Base-by-base conservation (phyloP, 371 early-diverging fungal species). In the Catenaria anguillulae region DNA sequence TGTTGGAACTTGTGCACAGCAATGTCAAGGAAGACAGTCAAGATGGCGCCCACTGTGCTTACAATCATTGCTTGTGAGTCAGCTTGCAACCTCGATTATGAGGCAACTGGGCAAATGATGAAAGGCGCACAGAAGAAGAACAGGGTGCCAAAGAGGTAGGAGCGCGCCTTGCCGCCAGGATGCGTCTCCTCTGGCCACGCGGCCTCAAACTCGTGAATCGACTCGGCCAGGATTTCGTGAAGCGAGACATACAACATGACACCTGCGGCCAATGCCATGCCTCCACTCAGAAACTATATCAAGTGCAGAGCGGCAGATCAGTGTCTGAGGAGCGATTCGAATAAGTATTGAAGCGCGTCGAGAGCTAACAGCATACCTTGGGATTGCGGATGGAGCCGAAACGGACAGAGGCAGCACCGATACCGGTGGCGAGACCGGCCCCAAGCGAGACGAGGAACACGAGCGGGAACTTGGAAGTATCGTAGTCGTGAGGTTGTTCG, bases 211-310 rank as follows among this genome's bases (percentile, higher is more conserved):
- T 21, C 21, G 46, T 8, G 8, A 5, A 23, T 23, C n/a, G 46
- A 46, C 8, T 52, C 50, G 40, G 13, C 31, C 21, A 35, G 55
- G 35, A 65, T 63, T n/a, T 65, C 65, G 5, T 55, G 29, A 2
- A 65, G 45, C 3, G 64, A 63, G 23, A 65, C 58, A 36, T 54
- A 64, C 3, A 63, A 12, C 65, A 65, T 65, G 31, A 65, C 65
- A 33, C 65, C 65, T 2, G 64, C 65, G 12, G 64, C 40, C 13
- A 65, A 21, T 15, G 65, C 56, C 46, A 65, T 46, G 23, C 46
- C 46, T 10, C 8, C n/a, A 10, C n/a, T 24, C n/a, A 46, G 46
- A n/a, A n/a, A n/a, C n/a, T n/a, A n/a, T n/a, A n/a, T n/a, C n/a
- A n/a, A n/a, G n/a, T n/a, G n/a, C n/a, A n/a, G n/a, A n/a, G n/a